Evolutionary conservation across 1,284 basidiomycete species (phyloP).

Genomic region (Ceratorhiza oryzae-sativae): DNA sequence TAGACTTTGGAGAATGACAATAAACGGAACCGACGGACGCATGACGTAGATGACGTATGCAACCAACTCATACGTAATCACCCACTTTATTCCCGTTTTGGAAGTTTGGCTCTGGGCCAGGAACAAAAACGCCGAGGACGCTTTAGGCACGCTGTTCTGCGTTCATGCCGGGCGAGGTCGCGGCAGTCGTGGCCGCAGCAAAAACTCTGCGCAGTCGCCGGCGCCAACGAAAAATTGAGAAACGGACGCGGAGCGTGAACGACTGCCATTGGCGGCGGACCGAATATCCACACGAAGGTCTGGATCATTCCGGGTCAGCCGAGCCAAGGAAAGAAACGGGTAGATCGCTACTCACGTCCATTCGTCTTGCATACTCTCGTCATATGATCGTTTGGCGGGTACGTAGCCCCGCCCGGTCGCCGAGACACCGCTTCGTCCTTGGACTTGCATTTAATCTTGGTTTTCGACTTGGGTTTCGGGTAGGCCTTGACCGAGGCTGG

Average conservation of each 20-base stretch:
- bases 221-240: slow-evolving; percentile 17
- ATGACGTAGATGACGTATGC: slow-evolving; percentile 8
- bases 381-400: slow-evolving; percentile 20
- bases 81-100: neutral
- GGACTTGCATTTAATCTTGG: slow-evolving; percentile 7
- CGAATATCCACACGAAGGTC: slow-evolving; percentile 21
- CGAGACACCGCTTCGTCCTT: slow-evolving; percentile 16
- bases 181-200: slow-evolving; percentile 2
- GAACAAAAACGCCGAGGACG: neutral
- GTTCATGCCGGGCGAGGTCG: neutral
- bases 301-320: neutral
- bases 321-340: neutral
- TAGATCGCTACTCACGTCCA: slow-evolving; percentile 18
- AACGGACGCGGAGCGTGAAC: slow-evolving; percentile 21
- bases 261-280: slow-evolving; percentile 29
- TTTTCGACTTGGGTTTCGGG: slow-evolving; percentile 4
- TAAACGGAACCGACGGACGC: neutral
- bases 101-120: neutral
- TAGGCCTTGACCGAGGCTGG: slow-evolving; percentile 3
- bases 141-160: slow-evolving; percentile 11
- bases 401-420: slow-evolving; percentile 23
- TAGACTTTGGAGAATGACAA: neutral
- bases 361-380: slow-evolving; percentile 23
- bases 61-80: neutral
- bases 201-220: slow-evolving; percentile 11